Percentiles rank a stretch among this genome's conserved stretches.
These are phyloP conservation scores for Euphorbia lathyris DNA, from an alignment of 345 rosid species.

Conservation along the genomic window DNA sequence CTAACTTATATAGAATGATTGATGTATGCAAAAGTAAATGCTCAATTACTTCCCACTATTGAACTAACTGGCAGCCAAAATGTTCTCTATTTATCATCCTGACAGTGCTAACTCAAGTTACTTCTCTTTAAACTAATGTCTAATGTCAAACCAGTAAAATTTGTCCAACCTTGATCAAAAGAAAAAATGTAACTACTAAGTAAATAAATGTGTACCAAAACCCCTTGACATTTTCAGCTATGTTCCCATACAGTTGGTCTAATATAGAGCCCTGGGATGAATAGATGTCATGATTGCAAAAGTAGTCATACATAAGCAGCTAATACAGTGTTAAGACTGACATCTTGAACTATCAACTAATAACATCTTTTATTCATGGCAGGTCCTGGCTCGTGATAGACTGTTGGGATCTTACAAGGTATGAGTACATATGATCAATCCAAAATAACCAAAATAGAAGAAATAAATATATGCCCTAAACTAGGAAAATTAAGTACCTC, in stretches of 20 bases:
- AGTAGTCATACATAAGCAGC: neutral
- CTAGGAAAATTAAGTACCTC: neutral
- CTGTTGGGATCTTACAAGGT: constrained; percentile 94
- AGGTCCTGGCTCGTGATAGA: constrained; percentile 96
- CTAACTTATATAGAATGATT: neutral
- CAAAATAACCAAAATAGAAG: neutral
- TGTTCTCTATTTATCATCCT: constrained; percentile 4
- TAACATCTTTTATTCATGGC: constrained; percentile 15
- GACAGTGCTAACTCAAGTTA: neutral
- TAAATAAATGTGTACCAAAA: neutral
- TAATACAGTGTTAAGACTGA: neutral
- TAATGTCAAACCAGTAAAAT: neutral
- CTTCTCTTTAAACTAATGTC: neutral
- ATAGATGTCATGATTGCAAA: neutral
- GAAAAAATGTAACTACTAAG: neutral
- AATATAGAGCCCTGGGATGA: neutral
- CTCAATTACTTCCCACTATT: constrained; percentile 8
- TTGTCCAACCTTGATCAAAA: too few relatives aligned
- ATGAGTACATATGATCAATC: constrained; percentile 6
- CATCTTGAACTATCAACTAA: neutral
- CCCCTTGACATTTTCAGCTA: constrained; percentile 1
- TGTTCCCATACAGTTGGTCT: neutral
- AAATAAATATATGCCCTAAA: constrained; percentile 2
- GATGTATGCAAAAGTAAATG: neutral
- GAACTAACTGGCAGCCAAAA: constrained; percentile 12